These are phyloP conservation scores for Phytophthora pluvialis DNA, from an alignment of 352 stramenopile species.

Conservation along the genomic window DNA sequence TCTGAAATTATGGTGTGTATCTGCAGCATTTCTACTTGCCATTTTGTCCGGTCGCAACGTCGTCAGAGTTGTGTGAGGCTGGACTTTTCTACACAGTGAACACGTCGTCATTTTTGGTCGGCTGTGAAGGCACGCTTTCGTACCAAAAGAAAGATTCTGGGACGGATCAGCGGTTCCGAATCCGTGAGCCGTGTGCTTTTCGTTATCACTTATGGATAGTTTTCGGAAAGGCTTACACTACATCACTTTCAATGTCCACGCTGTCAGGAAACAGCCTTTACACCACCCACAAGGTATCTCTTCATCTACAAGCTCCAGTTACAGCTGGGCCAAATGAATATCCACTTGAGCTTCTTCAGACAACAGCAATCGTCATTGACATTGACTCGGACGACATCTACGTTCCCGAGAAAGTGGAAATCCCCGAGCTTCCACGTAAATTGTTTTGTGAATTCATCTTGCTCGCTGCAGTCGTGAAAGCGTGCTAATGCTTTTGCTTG, in stretches of 20 bases:
- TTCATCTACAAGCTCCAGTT: constrained; percentile 42
- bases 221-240: not conserved
- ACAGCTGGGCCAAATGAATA: constrained; percentile 29
- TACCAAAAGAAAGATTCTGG: constrained; percentile 57
- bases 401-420: constrained; percentile 62
- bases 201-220: not conserved
- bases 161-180: constrained; percentile 60
- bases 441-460: constrained; percentile 14
- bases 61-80: constrained; percentile 37
- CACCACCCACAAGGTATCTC: constrained; percentile 60
- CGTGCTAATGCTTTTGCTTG: constrained; percentile 1
- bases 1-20: not conserved
- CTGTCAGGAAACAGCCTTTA: constrained; percentile 70
- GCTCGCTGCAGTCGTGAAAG: not conserved
- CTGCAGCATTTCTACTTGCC: constrained; percentile 61
- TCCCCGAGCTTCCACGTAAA: constrained; percentile 72
- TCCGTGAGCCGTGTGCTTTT: constrained; percentile 47
- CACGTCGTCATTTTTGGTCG: constrained; percentile 54
- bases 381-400: constrained; percentile 78
- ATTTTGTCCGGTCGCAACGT: constrained; percentile 52
- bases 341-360: constrained; percentile 53
- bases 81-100: constrained; percentile 42
- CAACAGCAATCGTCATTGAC: constrained; percentile 60
- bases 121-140: constrained; percentile 52
- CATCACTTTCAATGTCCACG: constrained; percentile 3